Conservation (phyloP, 139 green algal genomes). For the Volvox africanus region DNA sequence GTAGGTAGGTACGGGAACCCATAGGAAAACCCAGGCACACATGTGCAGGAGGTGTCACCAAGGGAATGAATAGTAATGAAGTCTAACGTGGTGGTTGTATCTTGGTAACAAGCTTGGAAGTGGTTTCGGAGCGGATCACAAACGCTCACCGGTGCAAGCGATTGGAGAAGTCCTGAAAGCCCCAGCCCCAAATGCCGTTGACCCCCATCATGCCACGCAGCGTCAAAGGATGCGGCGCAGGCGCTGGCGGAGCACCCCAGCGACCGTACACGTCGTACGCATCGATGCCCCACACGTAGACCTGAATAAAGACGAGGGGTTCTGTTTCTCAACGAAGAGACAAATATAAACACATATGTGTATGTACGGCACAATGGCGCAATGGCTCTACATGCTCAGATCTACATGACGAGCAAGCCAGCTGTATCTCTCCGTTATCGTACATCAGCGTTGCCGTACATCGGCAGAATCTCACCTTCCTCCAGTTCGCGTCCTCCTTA, state of each 20-base stretch:
- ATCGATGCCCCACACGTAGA: constrained; percentile 52
- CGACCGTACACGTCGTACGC: constrained; percentile 45
- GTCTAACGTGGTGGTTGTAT: no score
- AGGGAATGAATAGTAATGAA: no score
- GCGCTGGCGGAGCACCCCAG: constrained; percentile 46
- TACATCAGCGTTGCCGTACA: no score
- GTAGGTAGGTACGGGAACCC: no score
- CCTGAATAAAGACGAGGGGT: not conserved
- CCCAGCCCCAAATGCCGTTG: constrained; percentile 61
- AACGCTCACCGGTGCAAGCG: not conserved
- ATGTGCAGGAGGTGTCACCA: no score
- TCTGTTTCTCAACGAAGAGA: not conserved
- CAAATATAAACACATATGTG: no score
- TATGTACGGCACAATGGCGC: no score
- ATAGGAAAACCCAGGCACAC: no score
- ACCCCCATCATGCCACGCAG: constrained; percentile 45
- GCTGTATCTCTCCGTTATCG: no score
- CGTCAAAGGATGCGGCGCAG: not conserved
- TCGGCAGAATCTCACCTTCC: constrained; percentile 4
- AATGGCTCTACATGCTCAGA: not conserved
- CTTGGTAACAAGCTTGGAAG: no score
- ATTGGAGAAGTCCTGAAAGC: constrained; percentile 35
- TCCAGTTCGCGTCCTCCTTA: constrained; percentile 44
- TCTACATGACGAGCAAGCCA: no score
- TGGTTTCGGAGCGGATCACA: not conserved